phyloP scores from a whole-genome alignment of 2,329 filamentous ascomycete genomes.

The Monilinia polystroma region DNA sequence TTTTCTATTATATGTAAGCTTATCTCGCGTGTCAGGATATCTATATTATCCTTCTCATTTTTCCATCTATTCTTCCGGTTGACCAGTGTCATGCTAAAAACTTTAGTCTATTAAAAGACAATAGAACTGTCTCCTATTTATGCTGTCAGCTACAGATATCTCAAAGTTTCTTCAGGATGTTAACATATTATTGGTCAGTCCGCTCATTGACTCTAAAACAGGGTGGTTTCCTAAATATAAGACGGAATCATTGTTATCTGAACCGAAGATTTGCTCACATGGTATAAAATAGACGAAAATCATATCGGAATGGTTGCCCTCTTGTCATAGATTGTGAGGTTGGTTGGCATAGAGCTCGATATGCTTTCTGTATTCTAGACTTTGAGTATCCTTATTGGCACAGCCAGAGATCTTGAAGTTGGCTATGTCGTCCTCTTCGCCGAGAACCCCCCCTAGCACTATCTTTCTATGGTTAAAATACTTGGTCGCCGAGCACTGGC shows the following conservation, averaged over 20 bases:
- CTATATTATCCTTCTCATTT: constrained; percentile 14
- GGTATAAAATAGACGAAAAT: constrained; percentile 8
- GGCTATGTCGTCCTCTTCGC: background rate
- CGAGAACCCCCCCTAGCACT: too few relatives aligned
- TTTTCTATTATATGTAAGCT: background rate
- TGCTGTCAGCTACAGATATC: background rate
- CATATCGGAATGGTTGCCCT: background rate
- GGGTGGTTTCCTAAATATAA: background rate
- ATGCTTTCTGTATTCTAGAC: too few relatives aligned
- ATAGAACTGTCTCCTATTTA: background rate
- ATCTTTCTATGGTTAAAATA: background rate
- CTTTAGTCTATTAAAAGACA: background rate
- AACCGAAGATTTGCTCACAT: constrained; percentile 17
- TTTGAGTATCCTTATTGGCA: background rate
- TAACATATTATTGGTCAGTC: background rate
- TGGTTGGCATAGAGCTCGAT: background rate
- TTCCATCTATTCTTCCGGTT: constrained; percentile 3
- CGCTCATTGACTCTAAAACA: background rate
- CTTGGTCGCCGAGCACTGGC: background rate
- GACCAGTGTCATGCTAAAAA: background rate
- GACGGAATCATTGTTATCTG: constrained; percentile 2
- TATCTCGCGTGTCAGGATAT: background rate
- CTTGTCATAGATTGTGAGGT: background rate
- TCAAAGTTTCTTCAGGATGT: background rate
- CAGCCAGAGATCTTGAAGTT: too few relatives aligned